Conservation (phyloP, 1,139 yeast species). For the Taiozyma sp. region DNA sequence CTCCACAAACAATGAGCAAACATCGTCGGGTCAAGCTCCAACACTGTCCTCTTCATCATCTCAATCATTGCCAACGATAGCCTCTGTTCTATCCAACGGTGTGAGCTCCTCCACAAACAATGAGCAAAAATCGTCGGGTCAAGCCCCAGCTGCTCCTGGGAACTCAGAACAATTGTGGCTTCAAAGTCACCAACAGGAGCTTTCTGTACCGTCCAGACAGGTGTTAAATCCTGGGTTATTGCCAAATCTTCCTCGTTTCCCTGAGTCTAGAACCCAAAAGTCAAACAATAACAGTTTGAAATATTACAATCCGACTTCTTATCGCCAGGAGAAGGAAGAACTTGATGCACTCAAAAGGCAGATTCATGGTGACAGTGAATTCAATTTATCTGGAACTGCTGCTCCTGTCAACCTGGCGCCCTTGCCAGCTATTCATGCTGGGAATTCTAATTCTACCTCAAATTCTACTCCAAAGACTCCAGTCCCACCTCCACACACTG, state of each 20-base stretch:
- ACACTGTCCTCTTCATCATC: neutral
- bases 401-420: neutral
- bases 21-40: neutral
- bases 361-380: neutral
- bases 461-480: neutral
- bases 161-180: neutral
- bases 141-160: neutral
- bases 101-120: neutral
- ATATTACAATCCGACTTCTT: neutral
- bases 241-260: neutral
- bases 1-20: neutral
- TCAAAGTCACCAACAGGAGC: neutral
- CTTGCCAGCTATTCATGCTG: neutral
- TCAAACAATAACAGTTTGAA: neutral
- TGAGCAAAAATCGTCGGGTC: neutral
- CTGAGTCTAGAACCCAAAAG: neutral
- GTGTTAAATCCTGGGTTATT: neutral
- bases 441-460: neutral
- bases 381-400: neutral
- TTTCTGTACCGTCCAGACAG: neutral
- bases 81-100: neutral
- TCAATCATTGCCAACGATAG: neutral
- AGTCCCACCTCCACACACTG: constrained; percentile 12
- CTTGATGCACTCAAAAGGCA: neutral
- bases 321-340: neutral